Base-by-base conservation (phyloP, 2,329 filamentous ascomycete species). In the Phialophora macrospora region DNA sequence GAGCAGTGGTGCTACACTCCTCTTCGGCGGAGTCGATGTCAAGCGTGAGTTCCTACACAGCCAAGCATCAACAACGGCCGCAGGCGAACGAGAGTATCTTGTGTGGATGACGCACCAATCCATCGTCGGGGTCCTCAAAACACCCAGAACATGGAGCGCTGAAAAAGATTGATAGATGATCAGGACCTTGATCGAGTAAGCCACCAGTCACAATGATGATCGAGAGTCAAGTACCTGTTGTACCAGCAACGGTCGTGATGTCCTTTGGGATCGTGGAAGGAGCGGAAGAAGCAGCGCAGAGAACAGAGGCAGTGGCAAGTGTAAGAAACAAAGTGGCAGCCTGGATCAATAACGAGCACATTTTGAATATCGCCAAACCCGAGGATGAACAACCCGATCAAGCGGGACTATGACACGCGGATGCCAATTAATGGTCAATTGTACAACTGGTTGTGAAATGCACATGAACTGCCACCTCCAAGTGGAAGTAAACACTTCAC, bases 31-130 rank as follows among this genome's bases (percentile, higher is more conserved):
- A 66, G 41, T 70, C 66, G 28, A 74, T 70, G 26, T 71, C 66
- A 22, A 77, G 61, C 6, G 75, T 67, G 58, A 76, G 71, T 62
- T 73, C 68, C 75, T 77, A 59, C 30, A 34, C 11, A 22, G 48
- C 58, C 24, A 52, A 38, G 22, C 24, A 56, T 68, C 55, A 70
- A 67, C 41, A 9, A 44, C 22, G 28, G 55, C 52, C 17, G 41
- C 55, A 32, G 22, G 11, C 3, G 51, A 52, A 22, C 14, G 38
- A 14, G 34, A 20, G 54, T 32, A 28, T 52, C 55, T 60, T 12
- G 4, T 68, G 34, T 41, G 28, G 32, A 4, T n/a, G 46, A 66
- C 70, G 49, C 55, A 72, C 70, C 69, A 72, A 55, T 28, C 60
- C 69, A 63, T 70, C 62, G 32, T 70, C 63, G 20, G 63, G 55